phyloP scores from a whole-genome alignment of 2,329 filamentous ascomycete genomes.

The Hymenoscyphus linearis region DNA sequence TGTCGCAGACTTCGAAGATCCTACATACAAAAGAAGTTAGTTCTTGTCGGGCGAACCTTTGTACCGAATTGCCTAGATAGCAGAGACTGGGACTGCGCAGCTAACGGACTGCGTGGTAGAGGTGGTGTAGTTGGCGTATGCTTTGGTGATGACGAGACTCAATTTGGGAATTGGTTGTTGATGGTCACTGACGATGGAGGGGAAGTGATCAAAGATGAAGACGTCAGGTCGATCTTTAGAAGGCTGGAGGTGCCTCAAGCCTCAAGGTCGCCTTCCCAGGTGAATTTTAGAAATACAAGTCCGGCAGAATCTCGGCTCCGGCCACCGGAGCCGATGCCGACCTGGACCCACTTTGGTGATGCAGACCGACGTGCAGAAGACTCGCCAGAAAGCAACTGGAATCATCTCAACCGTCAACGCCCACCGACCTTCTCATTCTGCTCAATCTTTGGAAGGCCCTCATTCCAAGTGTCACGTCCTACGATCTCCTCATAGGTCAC shows the following conservation, averaged over 20 bases:
- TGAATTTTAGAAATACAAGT: too few species aligned
- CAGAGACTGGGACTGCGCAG: background rate
- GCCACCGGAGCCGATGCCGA: background rate
- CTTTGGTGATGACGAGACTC: background rate
- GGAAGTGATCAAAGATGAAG: background rate
- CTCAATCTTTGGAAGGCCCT: background rate
- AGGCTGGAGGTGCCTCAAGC: too few species aligned
- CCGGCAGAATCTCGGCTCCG: background rate
- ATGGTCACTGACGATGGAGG: background rate
- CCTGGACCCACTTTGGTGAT: background rate
- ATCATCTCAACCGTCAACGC: background rate
- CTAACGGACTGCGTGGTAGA: background rate
- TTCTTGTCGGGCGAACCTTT: background rate
- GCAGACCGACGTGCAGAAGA: too few species aligned
- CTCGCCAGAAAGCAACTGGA: background rate
- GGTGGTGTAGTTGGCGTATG: background rate
- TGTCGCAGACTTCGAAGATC: background rate
- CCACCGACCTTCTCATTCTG: background rate
- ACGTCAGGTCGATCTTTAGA: background rate
- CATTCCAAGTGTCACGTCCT: constrained; percentile 11
- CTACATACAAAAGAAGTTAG: constrained; percentile 3
- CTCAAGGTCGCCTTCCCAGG: too few species aligned
- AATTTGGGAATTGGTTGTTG: background rate
- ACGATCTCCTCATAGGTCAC: background rate
- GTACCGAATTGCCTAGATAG: background rate